Percentiles rank a stretch among this genome's conserved stretches.
phyloP scores from a whole-genome alignment of 768 basidiomycete species.

The Tricholoma matsutake region DNA sequence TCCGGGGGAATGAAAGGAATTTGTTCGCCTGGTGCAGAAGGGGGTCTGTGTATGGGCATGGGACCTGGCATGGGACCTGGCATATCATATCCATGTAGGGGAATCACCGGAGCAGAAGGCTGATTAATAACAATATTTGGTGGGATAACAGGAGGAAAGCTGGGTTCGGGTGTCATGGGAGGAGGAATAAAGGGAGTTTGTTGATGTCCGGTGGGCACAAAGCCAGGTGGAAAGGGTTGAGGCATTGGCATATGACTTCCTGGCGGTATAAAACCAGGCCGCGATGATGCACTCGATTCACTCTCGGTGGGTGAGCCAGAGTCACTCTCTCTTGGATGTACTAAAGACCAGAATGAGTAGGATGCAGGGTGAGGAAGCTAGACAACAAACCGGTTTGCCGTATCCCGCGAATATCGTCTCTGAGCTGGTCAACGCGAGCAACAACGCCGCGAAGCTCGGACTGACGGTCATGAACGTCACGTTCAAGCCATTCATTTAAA shows the following conservation, averaged over 20 bases:
- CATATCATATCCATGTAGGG: conserved; percentile 9
- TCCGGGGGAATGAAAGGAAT: conserved; percentile 24
- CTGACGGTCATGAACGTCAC: conserved; percentile 78
- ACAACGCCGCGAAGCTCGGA: conserved; percentile 65
- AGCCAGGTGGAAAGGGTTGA: not conserved
- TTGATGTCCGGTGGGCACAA: not conserved
- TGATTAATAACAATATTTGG: not conserved
- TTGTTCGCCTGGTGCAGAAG: not conserved
- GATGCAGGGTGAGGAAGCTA: not conserved
- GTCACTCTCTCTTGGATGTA: conserved; percentile 11
- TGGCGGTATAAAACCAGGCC: conserved; percentile 20
- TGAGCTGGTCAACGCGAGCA: conserved; percentile 53
- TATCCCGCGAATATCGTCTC: conserved; percentile 37
- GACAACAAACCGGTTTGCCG: conserved; percentile 32
- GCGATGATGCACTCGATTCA: conserved; percentile 12
- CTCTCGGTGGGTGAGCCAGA: conserved; percentile 8
- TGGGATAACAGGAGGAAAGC: conserved; percentile 13
- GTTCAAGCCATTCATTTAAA: conserved; percentile 76
- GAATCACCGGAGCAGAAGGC: conserved; percentile 17
- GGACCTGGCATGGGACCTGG: conserved; percentile 17
- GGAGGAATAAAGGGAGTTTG: conserved; percentile 12
- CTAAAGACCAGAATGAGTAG: conserved; percentile 7
- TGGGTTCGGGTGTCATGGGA: conserved; percentile 2
- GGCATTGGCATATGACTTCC: not conserved
- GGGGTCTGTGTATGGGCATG: conserved; percentile 10